Evolutionary conservation across 75 land plant genomes (phyloP), one percentile per base, ranked within the genome.

Genomic region (Ceratopteris richardii): DNA sequence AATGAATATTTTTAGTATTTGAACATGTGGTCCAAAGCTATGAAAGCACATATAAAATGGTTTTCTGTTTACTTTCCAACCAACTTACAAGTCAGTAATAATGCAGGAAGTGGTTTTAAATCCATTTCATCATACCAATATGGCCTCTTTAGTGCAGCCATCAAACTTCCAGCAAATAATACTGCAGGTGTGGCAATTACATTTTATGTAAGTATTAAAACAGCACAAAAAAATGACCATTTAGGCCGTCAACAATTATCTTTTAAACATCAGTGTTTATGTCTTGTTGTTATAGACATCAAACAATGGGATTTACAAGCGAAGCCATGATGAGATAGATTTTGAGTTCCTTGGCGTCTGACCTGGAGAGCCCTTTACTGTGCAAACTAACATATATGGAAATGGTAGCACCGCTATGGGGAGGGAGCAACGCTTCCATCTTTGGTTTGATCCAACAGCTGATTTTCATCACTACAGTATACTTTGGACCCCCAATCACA

Each of bases 171-270:
- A 29, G 42, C 80, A 22, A 33, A 20, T n/a, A 82, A 87, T 55
- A 77, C 92, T 61, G 92, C 92, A 5, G 92, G 92, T 56, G 84
- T 81, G 1, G 81, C 73, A 39, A 84, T 82, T 22, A 76, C 82
- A 18, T 75, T 87, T 61, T 87, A 84, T 68, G 92, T 87, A 33
- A 72, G 88, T 33, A 4, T 33, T 9, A 33, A 33, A 33, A 33
- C 14, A 5, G 9, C 12, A 14, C 42, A 9, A 40, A 9, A 14
- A 40, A 40, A 9, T 40, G 9, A 9, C 42, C 42, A 40, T 9
- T 40, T 14, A 40, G 42, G 14, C n/a, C n/a, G 42, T 9, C 14
- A 9, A 14, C 42, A 14, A 9, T 14, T 40, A 14, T 40, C 14
- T 40, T 14, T 9, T 9, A 40, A 40, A 14, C 42, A 40, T 40